Conservation (phyloP, 2,329 filamentous ascomycete species). For the Neofusicoccum laricinum region DNA sequence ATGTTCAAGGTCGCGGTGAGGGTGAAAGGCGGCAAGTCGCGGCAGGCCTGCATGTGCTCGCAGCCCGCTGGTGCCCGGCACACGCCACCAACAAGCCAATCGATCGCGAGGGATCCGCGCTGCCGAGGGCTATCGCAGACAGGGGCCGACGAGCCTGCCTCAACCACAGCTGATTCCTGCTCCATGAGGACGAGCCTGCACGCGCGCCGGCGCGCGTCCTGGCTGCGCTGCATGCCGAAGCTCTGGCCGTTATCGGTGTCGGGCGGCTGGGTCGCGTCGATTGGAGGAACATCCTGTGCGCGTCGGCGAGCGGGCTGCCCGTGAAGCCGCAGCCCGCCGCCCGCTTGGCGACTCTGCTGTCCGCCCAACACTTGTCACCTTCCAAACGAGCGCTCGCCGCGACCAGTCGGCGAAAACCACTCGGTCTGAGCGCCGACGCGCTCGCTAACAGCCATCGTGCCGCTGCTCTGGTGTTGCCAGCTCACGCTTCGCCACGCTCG, state of each 20-base stretch:
- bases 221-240: neutral
- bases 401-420: neutral
- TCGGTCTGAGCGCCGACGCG: neutral
- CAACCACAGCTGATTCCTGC: neutral
- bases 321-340: neutral
- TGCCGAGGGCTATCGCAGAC: neutral
- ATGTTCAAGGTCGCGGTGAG: constrained; percentile 2
- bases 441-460: neutral
- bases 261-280: neutral
- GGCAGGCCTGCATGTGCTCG: neutral
- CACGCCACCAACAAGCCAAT: neutral
- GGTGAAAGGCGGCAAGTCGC: neutral
- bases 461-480: neutral
- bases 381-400: neutral
- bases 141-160: neutral
- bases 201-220: neutral
- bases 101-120: neutral
- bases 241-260: neutral
- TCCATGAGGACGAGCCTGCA: neutral
- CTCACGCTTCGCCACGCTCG: neutral
- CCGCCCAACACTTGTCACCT: neutral
- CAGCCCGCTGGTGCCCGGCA: constrained; percentile 1
- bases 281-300: neutral
- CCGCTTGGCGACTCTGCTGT: neutral
- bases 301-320: neutral